Evolutionary conservation across 73 alveolate species (phyloP).

Genomic region (Paraurostyla sp.): DNA sequence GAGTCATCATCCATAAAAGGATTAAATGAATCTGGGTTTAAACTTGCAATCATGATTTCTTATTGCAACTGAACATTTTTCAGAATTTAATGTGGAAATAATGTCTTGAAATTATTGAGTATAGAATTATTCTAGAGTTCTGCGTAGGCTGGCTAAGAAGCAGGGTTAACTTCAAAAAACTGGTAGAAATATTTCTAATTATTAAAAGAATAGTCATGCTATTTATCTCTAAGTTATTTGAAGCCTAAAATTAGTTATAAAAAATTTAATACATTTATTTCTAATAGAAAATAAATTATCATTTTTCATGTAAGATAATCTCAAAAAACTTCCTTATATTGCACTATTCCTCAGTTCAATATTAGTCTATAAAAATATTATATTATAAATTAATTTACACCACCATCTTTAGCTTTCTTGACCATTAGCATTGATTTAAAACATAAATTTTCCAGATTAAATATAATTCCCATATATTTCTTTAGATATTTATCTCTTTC

Average conservation of each 20-base stretch:
- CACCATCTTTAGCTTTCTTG: constrained; percentile 44
- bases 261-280: constrained; percentile 16
- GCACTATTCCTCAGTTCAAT: constrained; percentile 55
- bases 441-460: constrained; percentile 55
- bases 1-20: constrained; percentile 5
- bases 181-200: constrained; percentile 46
- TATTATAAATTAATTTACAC: constrained; percentile 2
- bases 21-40: background rate
- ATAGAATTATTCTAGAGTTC: constrained; percentile 13
- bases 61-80: constrained; percentile 1
- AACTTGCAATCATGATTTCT: constrained; percentile 40
- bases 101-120: constrained; percentile 50
- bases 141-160: background rate
- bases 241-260: constrained; percentile 13
- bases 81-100: constrained; percentile 20
- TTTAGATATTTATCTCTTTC: constrained; percentile 55
- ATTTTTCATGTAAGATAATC: constrained; percentile 41
- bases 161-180: constrained; percentile 52
- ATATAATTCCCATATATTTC: constrained; percentile 59
- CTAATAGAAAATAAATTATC: constrained; percentile 63
- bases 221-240: constrained; percentile 16
- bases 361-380: constrained; percentile 15
- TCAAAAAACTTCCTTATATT: constrained; percentile 36
- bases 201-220: constrained; percentile 52
- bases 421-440: constrained; percentile 46